Evolutionary conservation across 2,329 filamentous ascomycete genomes (phyloP).

Genomic region (Fusarium buharicum): DNA sequence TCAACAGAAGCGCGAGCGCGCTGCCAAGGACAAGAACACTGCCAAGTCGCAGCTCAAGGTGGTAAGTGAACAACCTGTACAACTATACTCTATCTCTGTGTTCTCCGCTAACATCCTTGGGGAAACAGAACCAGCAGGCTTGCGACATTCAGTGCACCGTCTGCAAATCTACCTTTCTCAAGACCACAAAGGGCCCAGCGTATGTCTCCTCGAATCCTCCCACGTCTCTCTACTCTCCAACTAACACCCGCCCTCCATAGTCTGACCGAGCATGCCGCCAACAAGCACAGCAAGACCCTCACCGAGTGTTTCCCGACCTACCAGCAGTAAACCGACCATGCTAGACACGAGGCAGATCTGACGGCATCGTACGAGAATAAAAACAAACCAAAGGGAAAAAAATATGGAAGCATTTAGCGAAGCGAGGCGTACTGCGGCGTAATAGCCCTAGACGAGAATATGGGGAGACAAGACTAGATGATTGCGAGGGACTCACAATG

Average conservation of each 20-base stretch:
- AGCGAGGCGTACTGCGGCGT: constrained; percentile 38
- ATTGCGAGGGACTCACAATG: constrained; percentile 32
- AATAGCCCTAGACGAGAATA: constrained; percentile 29
- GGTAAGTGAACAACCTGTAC: constrained; percentile 56
- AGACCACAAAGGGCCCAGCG: constrained; percentile 79
- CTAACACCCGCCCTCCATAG: constrained; percentile 50
- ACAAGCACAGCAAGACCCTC: constrained; percentile 80
- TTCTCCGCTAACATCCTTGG: constrained; percentile 27
- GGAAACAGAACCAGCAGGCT: constrained; percentile 72
- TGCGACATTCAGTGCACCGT: constrained; percentile 80
- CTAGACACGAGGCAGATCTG: not conserved
- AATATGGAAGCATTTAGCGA: constrained; percentile 32
- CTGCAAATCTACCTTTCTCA: constrained; percentile 83
- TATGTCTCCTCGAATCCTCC: constrained; percentile 52
- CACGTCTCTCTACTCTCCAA: constrained; percentile 3
- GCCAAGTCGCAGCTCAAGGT: constrained; percentile 76
- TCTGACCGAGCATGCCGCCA: constrained; percentile 75
- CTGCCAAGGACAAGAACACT: constrained; percentile 66
- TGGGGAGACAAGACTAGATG: constrained; percentile 13
- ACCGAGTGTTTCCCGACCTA: constrained; percentile 75
- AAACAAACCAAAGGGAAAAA: not conserved
- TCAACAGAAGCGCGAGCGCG: constrained; percentile 78
- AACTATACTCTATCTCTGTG: not conserved
- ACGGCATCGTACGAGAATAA: constrained; percentile 25
- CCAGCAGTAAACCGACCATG: constrained; percentile 28